Evolutionary conservation across 2,329 filamentous ascomycete genomes (phyloP), one percentile per base, ranked within the genome.

Genomic region (Aspergillaceae sp.): DNA sequence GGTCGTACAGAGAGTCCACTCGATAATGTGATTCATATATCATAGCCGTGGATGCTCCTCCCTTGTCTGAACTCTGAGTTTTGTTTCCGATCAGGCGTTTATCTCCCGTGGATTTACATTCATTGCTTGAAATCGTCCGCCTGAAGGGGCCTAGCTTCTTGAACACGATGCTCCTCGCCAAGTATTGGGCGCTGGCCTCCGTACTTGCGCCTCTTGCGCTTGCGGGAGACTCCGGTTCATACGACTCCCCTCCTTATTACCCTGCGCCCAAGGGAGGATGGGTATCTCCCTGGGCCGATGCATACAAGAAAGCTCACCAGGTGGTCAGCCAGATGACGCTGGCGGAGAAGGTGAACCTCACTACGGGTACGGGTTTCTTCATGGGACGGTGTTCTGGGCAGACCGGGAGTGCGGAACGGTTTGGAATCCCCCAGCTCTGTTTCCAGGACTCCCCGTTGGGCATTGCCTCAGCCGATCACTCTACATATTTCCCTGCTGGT

Each of bases 381-480:
- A 89, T 88, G 85, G 84, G 73, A 4, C 80, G 74, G 29, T 92
- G 87, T 54, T 82, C 84, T 26, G 87, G 86, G 35, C 88, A 91
- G 57, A 85, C 84, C 0, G 85, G 86, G 7, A 86, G 83, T 48
- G 84, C 82, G 1, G 63, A 71, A 10, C 77, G 86, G 5, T 74
- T 90, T 10, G 84, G 84, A 1, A 83, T 91, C 50, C 83, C 84
- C 1, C 79, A 82, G 53, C 73, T 89, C 4, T 87, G 83, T 57
- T 70, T 87, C 3, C 82, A 87, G 52, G 86, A 90, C 61, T 80
- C 79, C 0, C 83, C 84, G 1, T 71, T 84, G 32, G 86, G 87
- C 2, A 73, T 92, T 9, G 78, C 84, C 29, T 78, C 79, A n/a
- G 80, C 84, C 1, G 84, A 89, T 52, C 80, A 86, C 49, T 80